Conservation (phyloP, 805 yeast species). For the Sugiyamaella mastotermitis region DNA sequence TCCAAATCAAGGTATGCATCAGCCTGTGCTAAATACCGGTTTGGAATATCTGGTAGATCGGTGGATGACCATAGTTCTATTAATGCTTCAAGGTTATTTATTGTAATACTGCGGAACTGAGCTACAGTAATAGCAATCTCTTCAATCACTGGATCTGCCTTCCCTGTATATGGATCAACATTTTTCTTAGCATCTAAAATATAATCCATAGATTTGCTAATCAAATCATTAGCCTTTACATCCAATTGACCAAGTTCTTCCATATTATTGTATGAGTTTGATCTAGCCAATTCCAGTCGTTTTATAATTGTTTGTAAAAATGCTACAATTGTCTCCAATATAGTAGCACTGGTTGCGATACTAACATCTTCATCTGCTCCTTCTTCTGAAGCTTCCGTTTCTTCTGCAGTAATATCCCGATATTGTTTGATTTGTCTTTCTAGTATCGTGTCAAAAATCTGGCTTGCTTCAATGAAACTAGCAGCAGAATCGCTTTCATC, state of each 20-base stretch:
- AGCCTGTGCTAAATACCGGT: slow-evolving; percentile 22
- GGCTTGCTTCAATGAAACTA: slow-evolving; percentile 11
- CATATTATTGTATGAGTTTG: too few relatives aligned
- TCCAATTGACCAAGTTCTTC: too few relatives aligned
- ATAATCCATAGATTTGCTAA: neutral
- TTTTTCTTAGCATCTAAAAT: neutral
- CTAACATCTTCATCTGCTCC: slow-evolving; percentile 4
- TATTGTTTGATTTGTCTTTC: slow-evolving; percentile 14
- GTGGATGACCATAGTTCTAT: slow-evolving; percentile 5
- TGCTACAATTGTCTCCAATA: slow-evolving; percentile 10
- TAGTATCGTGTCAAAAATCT: slow-evolving; percentile 16
- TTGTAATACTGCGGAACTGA: slow-evolving; percentile 5
- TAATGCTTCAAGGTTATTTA: neutral
- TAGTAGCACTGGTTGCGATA: slow-evolving; percentile 4
- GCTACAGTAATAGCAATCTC: slow-evolving; percentile 13
- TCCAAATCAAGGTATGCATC: slow-evolving; percentile 21
- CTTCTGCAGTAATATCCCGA: slow-evolving; percentile 3
- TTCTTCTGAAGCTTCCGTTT: neutral
- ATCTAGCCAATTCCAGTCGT: neutral
- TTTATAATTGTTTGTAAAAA: slow-evolving; percentile 2
- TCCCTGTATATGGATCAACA: neutral
- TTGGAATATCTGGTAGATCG: slow-evolving; percentile 13
- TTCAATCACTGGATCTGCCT: neutral
- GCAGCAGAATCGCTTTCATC: slow-evolving; percentile 15
- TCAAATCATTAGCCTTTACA: neutral